Conservation (phyloP, 106 monocot genomes). For the Dendrobium officinale region DNA sequence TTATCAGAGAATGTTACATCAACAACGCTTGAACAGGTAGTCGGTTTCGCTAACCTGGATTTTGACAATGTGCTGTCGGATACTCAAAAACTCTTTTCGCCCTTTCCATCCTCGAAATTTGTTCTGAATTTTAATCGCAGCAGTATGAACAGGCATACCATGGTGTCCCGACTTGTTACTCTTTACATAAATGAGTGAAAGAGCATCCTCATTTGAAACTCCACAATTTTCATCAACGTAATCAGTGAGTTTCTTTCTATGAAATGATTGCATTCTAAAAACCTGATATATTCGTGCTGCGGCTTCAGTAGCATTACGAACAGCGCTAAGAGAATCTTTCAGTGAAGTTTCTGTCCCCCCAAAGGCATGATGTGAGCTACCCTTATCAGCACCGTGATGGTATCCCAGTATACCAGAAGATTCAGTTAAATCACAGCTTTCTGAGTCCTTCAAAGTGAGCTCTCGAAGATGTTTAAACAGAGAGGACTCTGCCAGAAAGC, state of each 20-base stretch:
- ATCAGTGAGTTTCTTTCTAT: slow-evolving; percentile 70
- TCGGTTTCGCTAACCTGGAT: slow-evolving; percentile 58
- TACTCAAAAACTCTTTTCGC: slow-evolving; percentile 72
- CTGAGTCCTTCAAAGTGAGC: slow-evolving; percentile 63
- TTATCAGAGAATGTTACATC: neutral
- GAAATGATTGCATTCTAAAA: slow-evolving; percentile 78
- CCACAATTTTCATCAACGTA: slow-evolving; percentile 44
- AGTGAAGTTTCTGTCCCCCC: slow-evolving; percentile 37
- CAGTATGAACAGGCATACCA: slow-evolving; percentile 52
- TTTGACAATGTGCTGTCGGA: slow-evolving; percentile 79
- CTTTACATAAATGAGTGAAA: slow-evolving; percentile 54
- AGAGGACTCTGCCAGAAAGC: slow-evolving; percentile 82
- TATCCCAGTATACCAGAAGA: slow-evolving; percentile 19
- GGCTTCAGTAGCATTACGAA: slow-evolving; percentile 80
- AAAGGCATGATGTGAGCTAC: slow-evolving; percentile 11
- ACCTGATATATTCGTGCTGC: slow-evolving; percentile 86
- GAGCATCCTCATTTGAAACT: slow-evolving; percentile 60
- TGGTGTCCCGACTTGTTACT: slow-evolving; percentile 30
- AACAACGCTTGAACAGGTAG: neutral
- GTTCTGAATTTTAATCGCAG: slow-evolving; percentile 85
- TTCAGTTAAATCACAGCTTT: slow-evolving; percentile 21
- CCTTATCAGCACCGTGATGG: slow-evolving; percentile 27
- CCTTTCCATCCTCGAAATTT: slow-evolving; percentile 99
- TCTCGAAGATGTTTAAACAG: slow-evolving; percentile 59
- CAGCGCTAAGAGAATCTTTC: slow-evolving; percentile 55